Evolutionary conservation across 352 stramenopile species (phyloP).

Genomic region (Ophiocytium majus): DNA sequence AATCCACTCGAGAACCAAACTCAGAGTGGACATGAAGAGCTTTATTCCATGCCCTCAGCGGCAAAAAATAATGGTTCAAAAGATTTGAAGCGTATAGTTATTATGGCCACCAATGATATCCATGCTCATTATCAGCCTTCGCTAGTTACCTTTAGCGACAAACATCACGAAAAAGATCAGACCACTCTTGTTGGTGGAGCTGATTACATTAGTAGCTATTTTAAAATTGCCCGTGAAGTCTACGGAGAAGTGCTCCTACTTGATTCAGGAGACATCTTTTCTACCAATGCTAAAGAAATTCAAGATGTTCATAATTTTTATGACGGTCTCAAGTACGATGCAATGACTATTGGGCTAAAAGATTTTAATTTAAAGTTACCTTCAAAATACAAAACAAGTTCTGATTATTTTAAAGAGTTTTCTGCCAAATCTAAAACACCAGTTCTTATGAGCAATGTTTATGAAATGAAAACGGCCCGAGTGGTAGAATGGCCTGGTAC

Average conservation of each 20-base stretch:
- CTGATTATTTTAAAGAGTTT: background rate
- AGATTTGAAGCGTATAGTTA: background rate
- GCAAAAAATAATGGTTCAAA: background rate
- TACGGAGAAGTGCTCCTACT: background rate
- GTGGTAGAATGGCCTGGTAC: background rate
- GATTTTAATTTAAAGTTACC: too few species aligned
- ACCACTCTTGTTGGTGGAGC: background rate
- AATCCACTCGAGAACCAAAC: conserved; percentile 6
- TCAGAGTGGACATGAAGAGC: background rate
- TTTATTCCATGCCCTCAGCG: background rate
- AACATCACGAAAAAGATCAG: background rate
- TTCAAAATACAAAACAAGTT: background rate
- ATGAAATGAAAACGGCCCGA: conserved; percentile 7
- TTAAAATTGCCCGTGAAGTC: background rate
- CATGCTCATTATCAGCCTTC: background rate
- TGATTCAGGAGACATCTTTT: conserved; percentile 5
- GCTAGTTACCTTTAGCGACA: background rate
- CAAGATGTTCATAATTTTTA: background rate
- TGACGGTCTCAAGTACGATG: background rate
- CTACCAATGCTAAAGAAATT: background rate
- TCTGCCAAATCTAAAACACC: background rate
- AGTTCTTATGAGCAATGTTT: background rate
- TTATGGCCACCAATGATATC: conserved; percentile 1
- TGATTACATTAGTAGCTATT: background rate
- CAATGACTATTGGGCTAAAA: background rate